Base-by-base conservation (phyloP, 2,329 filamentous ascomycete species). In the Nothophaeocryptopus gaeumannii region DNA sequence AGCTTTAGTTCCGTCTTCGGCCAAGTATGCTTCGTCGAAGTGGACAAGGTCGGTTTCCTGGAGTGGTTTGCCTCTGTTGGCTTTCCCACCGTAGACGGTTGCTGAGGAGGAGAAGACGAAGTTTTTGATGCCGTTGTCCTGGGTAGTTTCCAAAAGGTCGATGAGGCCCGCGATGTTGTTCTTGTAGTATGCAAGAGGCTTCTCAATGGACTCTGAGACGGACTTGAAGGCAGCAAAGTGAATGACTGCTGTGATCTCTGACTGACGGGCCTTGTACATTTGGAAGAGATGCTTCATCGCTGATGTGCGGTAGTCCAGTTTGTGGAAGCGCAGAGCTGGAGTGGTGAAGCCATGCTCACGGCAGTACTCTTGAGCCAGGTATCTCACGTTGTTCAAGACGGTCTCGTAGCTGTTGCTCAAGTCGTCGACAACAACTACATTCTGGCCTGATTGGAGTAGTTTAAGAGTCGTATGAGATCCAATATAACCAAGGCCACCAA, bases 171-270 rank as follows among this genome's bases (percentile, higher is more conserved):
- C 78, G 30, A 86, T 81, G 53, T 86, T 86, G 71, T 86, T 86
- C 51, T 76, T 74, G 67, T 86, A 86, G 67, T 86, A 86, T 51
- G 78, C 77, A 48, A 86, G 67, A 0, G 83, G 83, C 50, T 74
- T 70, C 20, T 69, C 66, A 53, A 85, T 84, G 37, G 80, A 84
- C 58, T 86, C 82, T 20, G 77, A 77, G 0, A 85, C 82, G 2
- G 82, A 81, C 64, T 86, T 86, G 72, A 80, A 80, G 1, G 83
- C 83, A 11, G 83, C 83, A 57, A 86, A 86, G 61, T 86, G 83
- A 50, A 86, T 84, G n/a, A 86, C 81, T 1, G 81, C 82, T 0
- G 72, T 70, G 53, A 85, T 83, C 29, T 70, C 74, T 2, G 79
- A 82, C 45, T 66, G 65, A 13, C 71, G 63, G 11, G 63, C 55